These are phyloP conservation scores for Aureobasidium sp. DNA, from an alignment of 2,329 filamentous ascomycete species.

Conservation along the genomic window DNA sequence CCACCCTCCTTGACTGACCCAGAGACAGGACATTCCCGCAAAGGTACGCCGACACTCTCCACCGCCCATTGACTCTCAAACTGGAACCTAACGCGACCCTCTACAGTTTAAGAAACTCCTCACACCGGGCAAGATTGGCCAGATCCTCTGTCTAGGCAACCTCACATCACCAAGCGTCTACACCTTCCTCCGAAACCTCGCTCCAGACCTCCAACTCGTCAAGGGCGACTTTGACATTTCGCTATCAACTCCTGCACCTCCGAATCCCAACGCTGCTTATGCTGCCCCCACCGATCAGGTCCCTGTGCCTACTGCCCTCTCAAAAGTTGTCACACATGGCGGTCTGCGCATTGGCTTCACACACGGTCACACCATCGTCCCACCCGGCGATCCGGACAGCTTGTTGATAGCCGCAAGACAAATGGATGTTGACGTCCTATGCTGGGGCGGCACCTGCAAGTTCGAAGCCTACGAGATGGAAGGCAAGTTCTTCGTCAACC, in stretches of 20 bases:
- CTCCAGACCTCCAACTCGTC: constrained; percentile 60
- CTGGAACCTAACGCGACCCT: constrained; percentile 2
- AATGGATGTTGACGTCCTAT: constrained; percentile 63
- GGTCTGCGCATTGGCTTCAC: constrained; percentile 62
- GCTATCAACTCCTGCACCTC: constrained; percentile 47
- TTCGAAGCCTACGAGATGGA: constrained; percentile 68
- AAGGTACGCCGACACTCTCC: constrained; percentile 58
- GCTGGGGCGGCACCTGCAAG: constrained; percentile 63
- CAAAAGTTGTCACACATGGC: constrained; percentile 64
- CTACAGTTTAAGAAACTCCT: constrained; percentile 49
- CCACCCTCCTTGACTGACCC: constrained; percentile 16
- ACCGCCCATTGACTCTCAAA: background rate
- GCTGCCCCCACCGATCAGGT: constrained; percentile 20
- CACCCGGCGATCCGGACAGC: constrained; percentile 60
- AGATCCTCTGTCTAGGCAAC: constrained; percentile 53
- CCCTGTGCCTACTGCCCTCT: constrained; percentile 44
- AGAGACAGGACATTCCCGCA: constrained; percentile 64
- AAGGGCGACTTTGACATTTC: constrained; percentile 65
- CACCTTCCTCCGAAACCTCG: constrained; percentile 49
- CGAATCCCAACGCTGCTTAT: constrained; percentile 17
- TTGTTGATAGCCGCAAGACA: constrained; percentile 61
- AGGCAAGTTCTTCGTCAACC: constrained; percentile 65
- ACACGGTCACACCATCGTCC: constrained; percentile 64
- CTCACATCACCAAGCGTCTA: constrained; percentile 52
- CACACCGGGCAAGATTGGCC: constrained; percentile 52